Evolutionary conservation across 805 yeast species (phyloP).

Genomic region (Sporopachydermia quercuum): DNA sequence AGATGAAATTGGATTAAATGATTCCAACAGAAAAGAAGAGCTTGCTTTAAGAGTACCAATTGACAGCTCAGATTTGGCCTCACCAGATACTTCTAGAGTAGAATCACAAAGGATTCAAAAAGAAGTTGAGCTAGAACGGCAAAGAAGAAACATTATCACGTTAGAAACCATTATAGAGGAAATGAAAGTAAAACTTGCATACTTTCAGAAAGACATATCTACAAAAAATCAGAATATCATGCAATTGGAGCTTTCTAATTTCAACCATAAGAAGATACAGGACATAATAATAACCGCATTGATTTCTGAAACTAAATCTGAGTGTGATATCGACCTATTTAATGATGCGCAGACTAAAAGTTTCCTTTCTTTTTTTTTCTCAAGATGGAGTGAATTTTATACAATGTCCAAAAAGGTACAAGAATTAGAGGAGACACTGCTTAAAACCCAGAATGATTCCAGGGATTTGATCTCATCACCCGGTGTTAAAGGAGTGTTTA

Average conservation of each 20-base stretch:
- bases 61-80: neutral
- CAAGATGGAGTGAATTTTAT: conserved; percentile 5
- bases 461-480: neutral
- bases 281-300: neutral
- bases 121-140: neutral
- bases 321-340: neutral
- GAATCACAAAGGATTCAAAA: neutral
- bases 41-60: conserved; percentile 1
- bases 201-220: neutral
- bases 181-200: neutral
- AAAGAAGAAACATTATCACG: neutral
- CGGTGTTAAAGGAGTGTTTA: neutral
- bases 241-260: neutral
- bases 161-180: neutral
- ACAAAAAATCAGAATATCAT: neutral
- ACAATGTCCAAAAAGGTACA: conserved; percentile 7
- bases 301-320: neutral
- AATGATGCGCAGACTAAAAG: neutral
- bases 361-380: neutral
- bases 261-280: neutral
- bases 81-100: neutral
- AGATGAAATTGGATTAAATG: conserved; percentile 1
- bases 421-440: too few species aligned
- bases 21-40: neutral
- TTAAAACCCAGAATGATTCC: conserved; percentile 10